Conservation (phyloP, 225 moss, liverwort and hornwort species). For the Straminergon stramineum region DNA sequence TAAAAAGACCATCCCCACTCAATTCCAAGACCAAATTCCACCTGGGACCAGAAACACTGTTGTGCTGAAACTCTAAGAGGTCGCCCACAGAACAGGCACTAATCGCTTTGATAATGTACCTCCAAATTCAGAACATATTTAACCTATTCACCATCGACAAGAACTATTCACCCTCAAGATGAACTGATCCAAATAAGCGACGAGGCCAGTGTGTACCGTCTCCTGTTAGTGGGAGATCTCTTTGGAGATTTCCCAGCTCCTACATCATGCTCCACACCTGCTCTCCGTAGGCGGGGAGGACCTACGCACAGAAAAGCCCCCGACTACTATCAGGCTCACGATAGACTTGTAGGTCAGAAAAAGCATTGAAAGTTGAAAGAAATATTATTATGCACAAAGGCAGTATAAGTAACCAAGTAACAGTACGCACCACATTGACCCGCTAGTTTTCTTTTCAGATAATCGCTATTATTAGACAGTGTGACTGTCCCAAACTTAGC, state of each 20-base stretch:
- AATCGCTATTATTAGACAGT: constrained; percentile 54
- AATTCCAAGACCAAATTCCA: neutral
- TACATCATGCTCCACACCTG: constrained; percentile 39
- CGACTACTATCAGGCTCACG: neutral
- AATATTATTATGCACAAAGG: neutral
- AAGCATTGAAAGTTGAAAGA: neutral
- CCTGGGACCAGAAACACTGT: neutral
- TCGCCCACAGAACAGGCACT: neutral
- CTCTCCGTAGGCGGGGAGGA: constrained; percentile 44
- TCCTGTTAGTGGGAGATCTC: constrained; percentile 25
- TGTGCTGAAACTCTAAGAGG: neutral
- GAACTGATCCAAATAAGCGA: neutral
- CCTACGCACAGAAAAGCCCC: constrained; percentile 17
- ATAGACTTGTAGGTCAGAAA: neutral
- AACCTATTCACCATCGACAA: neutral
- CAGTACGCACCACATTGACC: constrained; percentile 57
- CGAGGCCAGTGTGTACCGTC: constrained; percentile 15
- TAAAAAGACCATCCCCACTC: neutral
- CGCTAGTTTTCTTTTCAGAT: constrained; percentile 55
- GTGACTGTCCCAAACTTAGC: constrained; percentile 59
- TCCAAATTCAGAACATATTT: neutral
- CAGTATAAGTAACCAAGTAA: neutral
- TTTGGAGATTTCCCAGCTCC: constrained; percentile 23
- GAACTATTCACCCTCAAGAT: neutral
- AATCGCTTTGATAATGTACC: neutral